These are phyloP conservation scores for Misopates orontium DNA, from an alignment of 257 asterid species.

Conservation along the genomic window DNA sequence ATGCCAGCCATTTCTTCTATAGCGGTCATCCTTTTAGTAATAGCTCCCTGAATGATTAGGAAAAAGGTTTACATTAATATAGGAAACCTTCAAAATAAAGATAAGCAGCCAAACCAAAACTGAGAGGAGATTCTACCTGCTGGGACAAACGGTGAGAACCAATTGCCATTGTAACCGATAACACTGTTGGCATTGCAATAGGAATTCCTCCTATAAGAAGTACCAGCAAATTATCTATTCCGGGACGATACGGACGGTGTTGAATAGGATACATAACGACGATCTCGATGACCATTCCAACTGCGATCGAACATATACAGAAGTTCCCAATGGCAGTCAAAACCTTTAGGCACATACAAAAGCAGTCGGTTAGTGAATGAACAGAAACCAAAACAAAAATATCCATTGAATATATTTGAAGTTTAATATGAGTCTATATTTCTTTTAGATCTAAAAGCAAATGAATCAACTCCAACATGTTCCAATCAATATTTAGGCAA, in stretches of 20 bases:
- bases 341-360: constrained; percentile 31
- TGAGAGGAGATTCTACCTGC: constrained; percentile 30
- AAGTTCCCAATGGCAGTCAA: constrained; percentile 52
- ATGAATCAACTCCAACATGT: neutral
- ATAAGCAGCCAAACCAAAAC: neutral
- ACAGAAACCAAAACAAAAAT: neutral
- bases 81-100: neutral
- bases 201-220: constrained; percentile 57
- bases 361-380: neutral
- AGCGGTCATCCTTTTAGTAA: constrained; percentile 59
- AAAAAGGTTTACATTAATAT: neutral
- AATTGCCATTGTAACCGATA: constrained; percentile 56
- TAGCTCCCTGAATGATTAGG: constrained; percentile 39
- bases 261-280: constrained; percentile 52
- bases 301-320: constrained; percentile 44
- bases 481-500: neutral
- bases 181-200: constrained; percentile 57
- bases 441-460: too few relatives aligned
- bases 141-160: constrained; percentile 51
- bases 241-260: constrained; percentile 41
- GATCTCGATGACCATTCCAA: constrained; percentile 43
- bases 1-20: constrained; percentile 59
- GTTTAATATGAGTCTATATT: neutral
- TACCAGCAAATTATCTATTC: constrained; percentile 49
- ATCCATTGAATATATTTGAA: neutral